Base-by-base conservation (phyloP, 31 red algal genomes). In the Asparagopsis taxiformis region DNA sequence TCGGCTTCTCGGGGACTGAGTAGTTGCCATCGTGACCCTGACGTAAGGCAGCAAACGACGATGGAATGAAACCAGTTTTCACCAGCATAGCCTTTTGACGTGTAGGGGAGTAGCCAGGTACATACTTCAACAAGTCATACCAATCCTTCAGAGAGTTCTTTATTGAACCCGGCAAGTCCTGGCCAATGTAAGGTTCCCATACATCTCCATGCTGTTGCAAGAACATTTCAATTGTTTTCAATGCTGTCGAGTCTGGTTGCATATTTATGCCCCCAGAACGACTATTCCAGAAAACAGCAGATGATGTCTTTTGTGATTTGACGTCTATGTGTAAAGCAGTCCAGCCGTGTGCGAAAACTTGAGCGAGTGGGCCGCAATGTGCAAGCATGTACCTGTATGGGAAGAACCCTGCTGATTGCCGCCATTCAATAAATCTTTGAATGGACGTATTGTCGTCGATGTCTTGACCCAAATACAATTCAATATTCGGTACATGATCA, bases 381-480 rank as follows among this genome's bases (percentile, higher is more conserved):
- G 55, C 19, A 21, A 82, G 63, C 26, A 71, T 68, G 49, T 72
- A 56, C 25, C 17, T 17, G 17, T 54, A 53, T 10, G 46, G 68
- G 17, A 43, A 55, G 52, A 39, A 62, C 0, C 64, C 53, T 17
- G 21, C 15, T 0, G 22, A 16, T 44, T 21, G 31, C 3, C 16
- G 11, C 25, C 28, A 11, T n/a, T 19, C 21, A 51, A 62, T 53
- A 26, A 59, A 49, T 19, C 31, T 49, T 35, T 15, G 24, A 29
- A 82, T 34, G 9, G 54, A 61, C 19, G 69, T 26, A 33, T 34
- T 44, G 25, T 51, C 34, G 25, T 53, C 13, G 10, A 32, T 29
- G 24, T 82, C 77, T 37, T 82, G 77, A 9, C 77, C 77, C 21
- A 55, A 53, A 31, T 82, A 82, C 16, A 82, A 41, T 32, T 70